phyloP scores from a whole-genome alignment of 305 asterid species.

The Rubia tinctorum region DNA sequence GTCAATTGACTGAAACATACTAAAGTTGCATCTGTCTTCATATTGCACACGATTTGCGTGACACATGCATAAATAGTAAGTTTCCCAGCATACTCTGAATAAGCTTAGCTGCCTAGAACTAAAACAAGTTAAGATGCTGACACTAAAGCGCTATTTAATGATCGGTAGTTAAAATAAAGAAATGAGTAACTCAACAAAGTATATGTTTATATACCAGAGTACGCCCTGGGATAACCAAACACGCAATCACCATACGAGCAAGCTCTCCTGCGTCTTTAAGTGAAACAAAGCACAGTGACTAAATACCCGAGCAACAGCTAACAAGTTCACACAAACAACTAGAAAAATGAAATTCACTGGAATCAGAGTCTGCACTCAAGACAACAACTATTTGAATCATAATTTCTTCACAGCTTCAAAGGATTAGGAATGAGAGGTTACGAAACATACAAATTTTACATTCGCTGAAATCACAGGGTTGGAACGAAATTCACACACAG shows the following conservation, averaged over 20 bases:
- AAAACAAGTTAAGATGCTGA: constrained; percentile 4
- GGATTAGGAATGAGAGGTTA: neutral
- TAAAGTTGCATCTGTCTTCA: neutral
- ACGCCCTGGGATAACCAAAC: constrained; percentile 26
- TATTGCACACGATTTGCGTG: neutral
- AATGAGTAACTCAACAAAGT: constrained; percentile 1
- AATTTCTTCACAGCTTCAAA: neutral
- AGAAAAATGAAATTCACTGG: neutral
- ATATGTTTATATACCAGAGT: constrained; percentile 29
- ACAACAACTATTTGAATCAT: neutral
- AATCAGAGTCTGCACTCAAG: too few relatives aligned
- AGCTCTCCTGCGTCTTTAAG: constrained; percentile 2
- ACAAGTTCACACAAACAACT: neutral
- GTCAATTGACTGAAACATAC: neutral
- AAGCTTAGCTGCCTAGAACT: neutral
- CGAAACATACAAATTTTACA: neutral
- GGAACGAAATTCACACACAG: neutral
- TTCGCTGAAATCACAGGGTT: neutral
- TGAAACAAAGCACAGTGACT: neutral
- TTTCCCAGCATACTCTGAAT: neutral
- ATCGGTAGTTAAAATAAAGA: neutral
- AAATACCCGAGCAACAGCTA: neutral
- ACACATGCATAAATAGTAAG: neutral
- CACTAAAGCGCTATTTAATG: neutral
- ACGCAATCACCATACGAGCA: constrained; percentile 31